Evolutionary conservation across 2,329 filamentous ascomycete species (phyloP).

Genomic region (Neopestalotiopsis sp.): DNA sequence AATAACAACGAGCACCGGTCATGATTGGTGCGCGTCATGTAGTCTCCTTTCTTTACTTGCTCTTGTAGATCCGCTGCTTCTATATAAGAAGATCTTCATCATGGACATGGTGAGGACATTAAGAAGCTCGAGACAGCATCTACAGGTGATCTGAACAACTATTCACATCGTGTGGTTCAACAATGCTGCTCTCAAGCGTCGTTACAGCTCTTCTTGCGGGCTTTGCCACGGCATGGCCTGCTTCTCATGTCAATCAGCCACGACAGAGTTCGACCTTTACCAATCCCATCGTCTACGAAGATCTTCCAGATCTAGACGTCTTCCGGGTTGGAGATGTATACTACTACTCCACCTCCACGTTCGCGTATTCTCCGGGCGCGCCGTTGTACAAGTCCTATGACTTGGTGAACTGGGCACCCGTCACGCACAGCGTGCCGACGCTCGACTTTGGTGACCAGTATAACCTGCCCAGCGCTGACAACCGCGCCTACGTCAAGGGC

Average conservation of each 20-base stretch:
- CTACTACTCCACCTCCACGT: constrained; percentile 56
- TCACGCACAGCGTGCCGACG: constrained; percentile 42
- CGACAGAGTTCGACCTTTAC: constrained; percentile 23
- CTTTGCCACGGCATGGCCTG: background rate
- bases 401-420: constrained; percentile 50
- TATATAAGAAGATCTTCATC: background rate
- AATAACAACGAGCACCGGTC: background rate
- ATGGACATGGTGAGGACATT: background rate
- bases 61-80: background rate
- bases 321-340: constrained; percentile 43
- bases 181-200: background rate
- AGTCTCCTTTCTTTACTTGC: background rate
- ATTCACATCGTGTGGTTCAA: background rate
- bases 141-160: background rate
- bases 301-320: constrained; percentile 56
- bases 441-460: constrained; percentile 27
- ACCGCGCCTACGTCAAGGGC: constrained; percentile 29
- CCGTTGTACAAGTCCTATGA: constrained; percentile 55
- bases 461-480: constrained; percentile 16
- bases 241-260: background rate
- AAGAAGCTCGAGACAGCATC: background rate
- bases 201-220: background rate
- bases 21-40: constrained; percentile 6
- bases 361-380: constrained; percentile 56
- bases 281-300: constrained; percentile 57